Evolutionary conservation across 768 basidiomycete species (phyloP).

Genomic region (Tremella yokohamensis): DNA sequence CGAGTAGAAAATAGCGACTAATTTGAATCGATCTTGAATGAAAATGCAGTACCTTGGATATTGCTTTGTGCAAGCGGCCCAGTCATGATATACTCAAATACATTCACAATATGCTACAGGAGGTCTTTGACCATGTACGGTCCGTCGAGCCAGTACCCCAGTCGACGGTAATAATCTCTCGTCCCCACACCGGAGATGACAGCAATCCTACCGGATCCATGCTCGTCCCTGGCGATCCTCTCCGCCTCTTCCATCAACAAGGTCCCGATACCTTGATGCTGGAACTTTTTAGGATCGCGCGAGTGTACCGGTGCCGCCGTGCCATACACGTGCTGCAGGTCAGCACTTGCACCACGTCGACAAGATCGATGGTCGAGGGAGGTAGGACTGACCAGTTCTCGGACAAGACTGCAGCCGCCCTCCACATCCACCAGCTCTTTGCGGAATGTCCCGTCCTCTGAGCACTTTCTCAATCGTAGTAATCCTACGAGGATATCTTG

Average conservation of each 20-base stretch:
- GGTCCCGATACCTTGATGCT: slow-evolving; percentile 96
- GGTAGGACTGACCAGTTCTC: slow-evolving; percentile 64
- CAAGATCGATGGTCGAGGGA: neutral
- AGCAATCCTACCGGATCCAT: slow-evolving; percentile 90
- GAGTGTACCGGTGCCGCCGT: slow-evolving; percentile 97
- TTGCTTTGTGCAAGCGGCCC: no score
- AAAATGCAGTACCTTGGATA: no score
- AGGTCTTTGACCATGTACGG: slow-evolving; percentile 90
- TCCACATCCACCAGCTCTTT: slow-evolving; percentile 74
- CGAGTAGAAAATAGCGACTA: no score
- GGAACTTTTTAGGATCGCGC: slow-evolving; percentile 96
- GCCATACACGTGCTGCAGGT: slow-evolving; percentile 67
- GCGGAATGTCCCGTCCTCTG: slow-evolving; percentile 93
- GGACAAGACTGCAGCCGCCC: slow-evolving; percentile 76
- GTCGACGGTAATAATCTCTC: slow-evolving; percentile 88
- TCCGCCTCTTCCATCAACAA: slow-evolving; percentile 99
- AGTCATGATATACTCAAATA: neutral
- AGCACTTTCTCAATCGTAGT: slow-evolving; percentile 86
- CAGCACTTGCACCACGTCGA: neutral
- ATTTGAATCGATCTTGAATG: no score
- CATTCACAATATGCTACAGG: slow-evolving; percentile 13
- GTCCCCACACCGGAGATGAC: slow-evolving; percentile 98
- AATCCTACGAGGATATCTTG: slow-evolving; percentile 92
- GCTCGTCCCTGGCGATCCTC: slow-evolving; percentile 93
- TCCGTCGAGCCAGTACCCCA: slow-evolving; percentile 91